These are phyloP conservation scores for Tuber indicum DNA, from an alignment of 495 filamentous ascomycete genomes.

Conservation along the genomic window DNA sequence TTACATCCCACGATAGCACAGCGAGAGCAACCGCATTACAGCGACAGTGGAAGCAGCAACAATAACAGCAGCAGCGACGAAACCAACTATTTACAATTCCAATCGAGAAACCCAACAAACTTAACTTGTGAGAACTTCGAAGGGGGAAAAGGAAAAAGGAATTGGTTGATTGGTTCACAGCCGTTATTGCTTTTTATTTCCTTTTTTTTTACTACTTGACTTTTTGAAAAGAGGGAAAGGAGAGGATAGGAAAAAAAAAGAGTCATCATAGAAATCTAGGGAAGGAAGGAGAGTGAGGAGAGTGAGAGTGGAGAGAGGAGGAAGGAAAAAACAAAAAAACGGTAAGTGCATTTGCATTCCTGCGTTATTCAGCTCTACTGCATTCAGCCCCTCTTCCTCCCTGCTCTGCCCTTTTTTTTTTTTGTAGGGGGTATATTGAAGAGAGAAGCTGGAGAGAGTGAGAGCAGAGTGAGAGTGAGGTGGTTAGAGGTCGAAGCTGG, in stretches of 20 bases:
- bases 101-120: slow-evolving; percentile 15
- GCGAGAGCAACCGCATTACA: background rate
- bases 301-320: slow-evolving; percentile 23
- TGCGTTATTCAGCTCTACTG: background rate
- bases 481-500: background rate
- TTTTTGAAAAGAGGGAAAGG: slow-evolving; percentile 24
- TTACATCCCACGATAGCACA: slow-evolving; percentile 34
- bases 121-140: slow-evolving; percentile 23
- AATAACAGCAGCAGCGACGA: background rate
- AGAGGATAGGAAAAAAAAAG: background rate
- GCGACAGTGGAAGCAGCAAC: background rate
- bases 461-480: background rate
- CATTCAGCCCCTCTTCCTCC: slow-evolving; percentile 5
- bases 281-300: slow-evolving; percentile 1
- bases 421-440: background rate
- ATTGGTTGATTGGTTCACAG: slow-evolving; percentile 24
- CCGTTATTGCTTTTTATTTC: slow-evolving; percentile 30
- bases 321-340: background rate
- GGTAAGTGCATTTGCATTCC: slow-evolving; percentile 6
- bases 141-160: slow-evolving; percentile 22
- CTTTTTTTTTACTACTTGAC: slow-evolving; percentile 28
- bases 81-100: slow-evolving; percentile 15
- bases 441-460: background rate
- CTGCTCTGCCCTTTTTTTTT: background rate
- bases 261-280: background rate